phyloP scores from a whole-genome alignment of 1,139 yeast genomes.

The Casaregolazyma suthepensis region DNA sequence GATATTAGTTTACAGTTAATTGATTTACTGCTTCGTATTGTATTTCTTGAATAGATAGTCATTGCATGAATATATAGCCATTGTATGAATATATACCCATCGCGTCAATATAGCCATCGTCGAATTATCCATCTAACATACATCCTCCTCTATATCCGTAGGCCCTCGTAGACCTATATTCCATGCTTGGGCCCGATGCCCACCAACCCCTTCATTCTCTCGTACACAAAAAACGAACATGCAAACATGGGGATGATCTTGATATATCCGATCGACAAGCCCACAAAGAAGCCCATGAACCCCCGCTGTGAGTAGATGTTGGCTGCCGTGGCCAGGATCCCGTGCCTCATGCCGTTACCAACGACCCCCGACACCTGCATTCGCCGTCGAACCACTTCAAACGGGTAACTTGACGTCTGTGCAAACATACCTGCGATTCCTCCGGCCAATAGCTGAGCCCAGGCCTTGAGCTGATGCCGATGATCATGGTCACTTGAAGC shows the following conservation, averaged over 20 bases:
- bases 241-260: conserved; percentile 98
- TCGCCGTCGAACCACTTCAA: conserved; percentile 88
- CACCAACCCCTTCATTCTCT: conserved; percentile 64
- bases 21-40: no score
- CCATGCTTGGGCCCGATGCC: conserved; percentile 38
- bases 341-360: conserved; percentile 21
- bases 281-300: conserved; percentile 81
- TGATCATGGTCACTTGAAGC: conserved; percentile 34
- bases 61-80: no score
- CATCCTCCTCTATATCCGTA: background rate
- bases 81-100: no score
- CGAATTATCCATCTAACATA: no score
- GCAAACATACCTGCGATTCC: conserved; percentile 92
- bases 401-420: conserved; percentile 95
- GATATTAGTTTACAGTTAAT: no score
- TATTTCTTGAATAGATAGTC: no score
- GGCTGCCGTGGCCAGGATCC: conserved; percentile 39
- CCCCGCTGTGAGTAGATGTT: conserved; percentile 55
- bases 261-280: conserved; percentile 88
- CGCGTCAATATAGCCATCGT: no score
- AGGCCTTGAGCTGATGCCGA: conserved; percentile 57
- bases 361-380: conserved; percentile 92
- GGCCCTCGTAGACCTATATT: no score
- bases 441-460: conserved; percentile 93
- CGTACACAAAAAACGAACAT: conserved; percentile 91